Base-by-base conservation (phyloP, 768 basidiomycete genomes). In the Xanthoconium purpureum region DNA sequence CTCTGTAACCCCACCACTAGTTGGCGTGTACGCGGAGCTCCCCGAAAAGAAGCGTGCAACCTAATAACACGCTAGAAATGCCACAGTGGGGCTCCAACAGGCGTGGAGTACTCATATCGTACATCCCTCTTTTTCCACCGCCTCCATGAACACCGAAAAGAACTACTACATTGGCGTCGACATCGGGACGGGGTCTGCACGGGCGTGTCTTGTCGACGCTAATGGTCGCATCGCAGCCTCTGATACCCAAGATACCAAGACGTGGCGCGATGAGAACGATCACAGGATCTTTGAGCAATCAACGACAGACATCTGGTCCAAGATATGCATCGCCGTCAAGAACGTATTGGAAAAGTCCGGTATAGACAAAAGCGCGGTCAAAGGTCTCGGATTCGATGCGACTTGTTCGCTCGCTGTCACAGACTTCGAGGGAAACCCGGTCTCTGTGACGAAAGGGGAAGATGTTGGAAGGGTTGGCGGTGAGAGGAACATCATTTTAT, bases 261-360 rank as follows among this genome's bases (percentile, higher is more conserved):
- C 94, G 11, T 94, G 83, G 78, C 87, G 96, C 60, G 89, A 94
- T 75, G 77, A 83, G 2, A 69, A 80, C 33, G 92, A 98, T 79
- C 86, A 92, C 69, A 81, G 88, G 54, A 94, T 98, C 75, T 99
- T 97, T 71, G 97, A 99, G 73, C 97, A 99, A 72, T 96, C 94
- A 33, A 93, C 94, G 0, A 74, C 76, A 24, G 83, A 98, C 66
- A 95, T 97, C 73, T 95, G 93, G 95, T 69, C 74, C 9, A 79
- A 81, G 50, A 85, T 93, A 54, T 80, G 81, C 42, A 73, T 70
- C 52, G 82, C 83, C 33, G 78, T 90, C 56, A 83, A 78, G 63
- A 79, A 78, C 6, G 87, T 91, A 50, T 73, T 98, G 28, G 58
- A 77, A 10, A 73, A 79, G 32, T 79, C 88, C 0, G 74, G 80